These are phyloP conservation scores for Globisporangium nodosum DNA, from an alignment of 352 stramenopile species.

Conservation along the genomic window DNA sequence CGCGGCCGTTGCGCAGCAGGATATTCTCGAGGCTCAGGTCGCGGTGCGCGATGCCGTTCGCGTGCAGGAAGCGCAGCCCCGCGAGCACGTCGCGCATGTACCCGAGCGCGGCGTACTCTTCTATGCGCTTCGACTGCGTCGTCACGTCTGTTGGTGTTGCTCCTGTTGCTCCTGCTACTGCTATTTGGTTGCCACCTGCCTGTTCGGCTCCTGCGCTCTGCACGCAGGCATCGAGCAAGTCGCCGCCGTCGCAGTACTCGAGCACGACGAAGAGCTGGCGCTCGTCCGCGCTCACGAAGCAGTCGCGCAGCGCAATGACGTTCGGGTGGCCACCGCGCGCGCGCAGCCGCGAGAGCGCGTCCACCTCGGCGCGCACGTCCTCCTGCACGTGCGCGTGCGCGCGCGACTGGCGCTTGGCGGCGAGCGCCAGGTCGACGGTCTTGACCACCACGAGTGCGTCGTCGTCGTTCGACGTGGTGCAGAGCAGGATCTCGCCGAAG, in stretches of 20 bases:
- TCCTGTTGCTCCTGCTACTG: neutral
- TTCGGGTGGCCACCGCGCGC: constrained; percentile 60
- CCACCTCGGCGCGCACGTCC: constrained; percentile 63
- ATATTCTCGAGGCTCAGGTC: constrained; percentile 98
- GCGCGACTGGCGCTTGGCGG: constrained; percentile 44
- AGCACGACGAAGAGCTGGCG: constrained; percentile 60
- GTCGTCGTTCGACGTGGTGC: constrained; percentile 4
- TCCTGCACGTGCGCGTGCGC: constrained; percentile 53
- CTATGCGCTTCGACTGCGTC: constrained; percentile 17
- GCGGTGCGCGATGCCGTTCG: constrained; percentile 81
- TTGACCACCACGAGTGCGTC: constrained; percentile 44
- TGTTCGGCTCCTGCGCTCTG: constrained; percentile 10
- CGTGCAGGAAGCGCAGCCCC: constrained; percentile 62
- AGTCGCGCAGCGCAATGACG: constrained; percentile 61
- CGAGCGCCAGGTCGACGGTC: constrained; percentile 58
- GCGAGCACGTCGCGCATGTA: constrained; percentile 70
- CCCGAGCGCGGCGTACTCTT: constrained; percentile 35
- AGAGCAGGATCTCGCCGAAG: constrained; percentile 71
- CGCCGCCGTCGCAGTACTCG: constrained; percentile 73
- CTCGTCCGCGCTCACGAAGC: constrained; percentile 48
- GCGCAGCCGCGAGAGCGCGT: constrained; percentile 51
- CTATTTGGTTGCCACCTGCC: no score
- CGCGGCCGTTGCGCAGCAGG: constrained; percentile 64
- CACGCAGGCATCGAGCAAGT: constrained; percentile 62
- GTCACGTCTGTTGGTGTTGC: neutral